Base-by-base conservation (phyloP, 352 stramenopile genomes). In the Phytophthora constricta region DNA sequence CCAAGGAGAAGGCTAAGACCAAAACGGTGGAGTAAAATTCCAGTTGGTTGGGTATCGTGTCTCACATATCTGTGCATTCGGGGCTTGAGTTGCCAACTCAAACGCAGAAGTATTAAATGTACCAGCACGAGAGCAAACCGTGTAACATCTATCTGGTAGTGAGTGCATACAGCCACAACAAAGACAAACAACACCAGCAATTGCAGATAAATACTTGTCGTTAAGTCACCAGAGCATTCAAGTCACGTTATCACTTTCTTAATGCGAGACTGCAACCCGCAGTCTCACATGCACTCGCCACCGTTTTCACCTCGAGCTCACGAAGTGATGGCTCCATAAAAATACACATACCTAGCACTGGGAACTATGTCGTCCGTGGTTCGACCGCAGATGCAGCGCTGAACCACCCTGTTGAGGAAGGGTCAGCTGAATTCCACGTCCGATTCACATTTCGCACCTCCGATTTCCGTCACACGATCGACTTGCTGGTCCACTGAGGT, bases 401-500 rank as follows among this genome's bases (percentile, higher is more conserved):
- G 60, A 26, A 23, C 10, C 22, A 25, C n/a, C 16, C 33, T 16
- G 20, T 5, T 5, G 60, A 22, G 13, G 51, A 39, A 22, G 33
- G 25, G 34, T 26, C 42, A 49, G 17, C 16, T 39, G 57, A 48
- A 23, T 45, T 72, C 39, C 55, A 62, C 31, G 27, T 77, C 65
- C 20, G 48, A 74, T 52, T 66, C 50, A 49, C 48, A 34, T 37
- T 74, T 22, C 42, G 61, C 33, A 22, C 13, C 39, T 11, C 56
- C 23, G 26, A n/a, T 31, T 70, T 37, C 51, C 41, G 9, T 78
- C 50, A 82, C 53, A 79, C 70, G 46, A 76, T 50, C 27, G 62
- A 69, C 55, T 70, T 72, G 2, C 52, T 26, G n/a, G 62, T 62
- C 73, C 65, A 72, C 45, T 71, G 61, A 16, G 69, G 37, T 45